Evolutionary conservation across 2,329 filamentous ascomycete species (phyloP), one percentile per base, ranked within the genome.

Genomic region (Ceratocystis alfenasii): DNA sequence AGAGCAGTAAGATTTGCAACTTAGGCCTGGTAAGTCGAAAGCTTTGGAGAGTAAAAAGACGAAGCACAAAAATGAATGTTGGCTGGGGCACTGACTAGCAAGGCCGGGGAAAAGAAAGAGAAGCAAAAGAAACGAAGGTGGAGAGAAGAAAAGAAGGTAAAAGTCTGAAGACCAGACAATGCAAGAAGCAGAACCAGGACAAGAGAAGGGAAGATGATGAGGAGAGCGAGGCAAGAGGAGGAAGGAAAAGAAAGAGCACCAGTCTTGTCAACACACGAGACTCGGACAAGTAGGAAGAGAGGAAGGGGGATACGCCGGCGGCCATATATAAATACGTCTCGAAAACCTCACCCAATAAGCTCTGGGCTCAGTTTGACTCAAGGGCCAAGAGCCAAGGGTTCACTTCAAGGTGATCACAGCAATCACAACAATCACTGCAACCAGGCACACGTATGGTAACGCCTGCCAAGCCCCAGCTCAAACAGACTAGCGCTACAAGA

Each of bases 11-110:
- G 36, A 41, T 41, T 41, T 41, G 12, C 36, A 53, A 20, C 7
- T 68, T 63, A 70, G 36, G 36, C 3, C 36, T 12, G 36, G 68
- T 12, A 67, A 73, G 70, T 71, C 76, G 77, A 76, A 78, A 78
- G 62, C 20, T 71, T 20, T 33, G 30, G 33, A 25, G 55, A 25
- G 55, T 0, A 30, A 66, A 62, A 30, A 66, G 33, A 48, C 6
- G 44, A 67, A 50, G 64, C 59, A 64, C 41, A 62, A 66, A 63
- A 57, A 64, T 36, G 57, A 60, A 44, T 6, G 22, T 57, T 33
- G 45, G 60, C 20, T 36, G 20, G 8, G 8, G 36, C 36, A 41
- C 36, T 41, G 48, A 53, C 48, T 53, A 53, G 48, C 48, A 20
- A 25, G 48, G 48, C 48, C 48, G 2, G 48, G 12, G n/a, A 22